Conservation (phyloP, 2,329 filamentous ascomycete genomes). For the Penicillium sp. region DNA sequence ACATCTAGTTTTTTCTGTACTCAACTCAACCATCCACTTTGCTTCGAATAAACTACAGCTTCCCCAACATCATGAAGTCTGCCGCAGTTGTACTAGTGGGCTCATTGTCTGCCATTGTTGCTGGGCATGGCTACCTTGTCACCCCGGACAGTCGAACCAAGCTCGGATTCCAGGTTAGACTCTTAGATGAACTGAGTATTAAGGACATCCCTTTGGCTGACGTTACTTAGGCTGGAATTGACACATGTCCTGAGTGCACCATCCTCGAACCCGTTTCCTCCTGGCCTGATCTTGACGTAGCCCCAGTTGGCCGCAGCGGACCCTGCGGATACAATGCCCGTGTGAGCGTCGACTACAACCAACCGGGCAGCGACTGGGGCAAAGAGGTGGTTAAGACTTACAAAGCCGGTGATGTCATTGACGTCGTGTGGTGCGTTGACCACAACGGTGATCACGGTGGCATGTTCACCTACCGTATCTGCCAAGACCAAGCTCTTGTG, state of each 20-base stretch:
- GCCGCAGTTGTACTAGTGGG: not conserved
- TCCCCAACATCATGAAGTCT: not conserved
- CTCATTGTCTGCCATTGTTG: slow-evolving; percentile 15
- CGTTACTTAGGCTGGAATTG: slow-evolving; percentile 36
- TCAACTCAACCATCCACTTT: not conserved
- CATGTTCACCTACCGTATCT: slow-evolving; percentile 50
- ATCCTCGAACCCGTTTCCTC: slow-evolving; percentile 47
- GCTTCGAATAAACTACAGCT: not conserved
- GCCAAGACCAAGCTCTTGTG: slow-evolving; percentile 45
- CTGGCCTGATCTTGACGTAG: slow-evolving; percentile 44
- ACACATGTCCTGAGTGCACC: slow-evolving; percentile 48
- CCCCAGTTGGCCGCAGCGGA: slow-evolving; percentile 42
- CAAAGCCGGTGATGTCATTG: slow-evolving; percentile 39
- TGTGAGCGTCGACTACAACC: slow-evolving; percentile 48
- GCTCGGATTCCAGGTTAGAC: slow-evolving; percentile 38
- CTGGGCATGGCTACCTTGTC: slow-evolving; percentile 42
- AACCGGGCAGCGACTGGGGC: slow-evolving; percentile 41
- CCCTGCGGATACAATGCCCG: slow-evolving; percentile 49
- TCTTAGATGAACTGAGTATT: not conserved
- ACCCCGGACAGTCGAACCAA: slow-evolving; percentile 40
- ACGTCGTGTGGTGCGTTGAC: slow-evolving; percentile 50
- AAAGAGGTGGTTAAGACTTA: slow-evolving; percentile 39
- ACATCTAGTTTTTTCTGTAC: not conserved
- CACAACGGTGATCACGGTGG: slow-evolving; percentile 51
- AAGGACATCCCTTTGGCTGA: not conserved